phyloP scores from a whole-genome alignment of 495 filamentous ascomycete species.

The Stereocaulon alpinum region DNA sequence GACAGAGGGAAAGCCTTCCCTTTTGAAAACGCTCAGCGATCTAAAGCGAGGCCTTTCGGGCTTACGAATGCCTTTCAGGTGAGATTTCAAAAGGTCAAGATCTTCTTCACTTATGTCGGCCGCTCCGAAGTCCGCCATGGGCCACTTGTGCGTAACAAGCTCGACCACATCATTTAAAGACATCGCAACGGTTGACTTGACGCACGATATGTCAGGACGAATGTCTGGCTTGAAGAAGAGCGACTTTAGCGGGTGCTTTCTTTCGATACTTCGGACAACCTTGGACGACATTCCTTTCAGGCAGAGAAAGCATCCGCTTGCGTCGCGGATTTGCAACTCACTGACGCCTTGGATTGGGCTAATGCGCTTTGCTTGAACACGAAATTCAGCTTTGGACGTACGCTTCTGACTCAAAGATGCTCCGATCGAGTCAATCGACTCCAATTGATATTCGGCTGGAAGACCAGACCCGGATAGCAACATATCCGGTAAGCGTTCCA shows the following conservation, averaged over 20 bases:
- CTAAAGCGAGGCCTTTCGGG: not conserved
- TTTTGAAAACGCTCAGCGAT: not conserved
- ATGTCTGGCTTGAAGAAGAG: conserved; percentile 18
- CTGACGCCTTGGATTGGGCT: not conserved
- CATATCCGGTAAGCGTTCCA: conserved; percentile 11
- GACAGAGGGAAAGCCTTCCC: conserved; percentile 5
- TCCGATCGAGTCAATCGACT: not conserved
- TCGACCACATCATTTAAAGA: not conserved
- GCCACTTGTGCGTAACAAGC: conserved; percentile 23
- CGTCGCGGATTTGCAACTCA: not conserved
- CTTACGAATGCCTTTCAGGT: not conserved
- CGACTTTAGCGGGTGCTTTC: conserved; percentile 10
- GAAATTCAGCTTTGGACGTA: not conserved
- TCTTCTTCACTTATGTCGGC: not conserved
- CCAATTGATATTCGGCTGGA: conserved; percentile 6
- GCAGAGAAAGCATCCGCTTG: not conserved
- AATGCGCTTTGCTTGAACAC: not conserved
- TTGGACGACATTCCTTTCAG: conserved; percentile 3
- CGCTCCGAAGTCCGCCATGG: conserved; percentile 18
- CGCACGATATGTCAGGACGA: conserved; percentile 14
- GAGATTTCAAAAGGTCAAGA: too few relatives aligned
- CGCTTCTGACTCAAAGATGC: not conserved
- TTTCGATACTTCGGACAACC: not conserved
- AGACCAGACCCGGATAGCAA: conserved; percentile 5
- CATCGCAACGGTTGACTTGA: not conserved